phyloP scores from a whole-genome alignment of 352 stramenopile species.

The Plasmopara viticola region DNA sequence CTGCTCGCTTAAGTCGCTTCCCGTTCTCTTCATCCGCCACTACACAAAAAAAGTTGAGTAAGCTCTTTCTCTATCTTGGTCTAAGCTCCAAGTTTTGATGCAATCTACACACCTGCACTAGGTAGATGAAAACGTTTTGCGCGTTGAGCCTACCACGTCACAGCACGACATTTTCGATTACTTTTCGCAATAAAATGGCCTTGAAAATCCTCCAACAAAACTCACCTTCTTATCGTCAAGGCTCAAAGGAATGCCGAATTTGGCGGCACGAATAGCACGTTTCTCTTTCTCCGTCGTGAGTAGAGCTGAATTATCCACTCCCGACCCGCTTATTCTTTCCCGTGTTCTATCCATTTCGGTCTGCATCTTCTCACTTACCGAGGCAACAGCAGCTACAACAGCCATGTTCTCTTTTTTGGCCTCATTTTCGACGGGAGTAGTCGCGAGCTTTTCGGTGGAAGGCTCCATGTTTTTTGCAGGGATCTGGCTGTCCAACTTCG shows the following conservation, averaged over 20 bases:
- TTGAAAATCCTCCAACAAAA: background rate
- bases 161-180: background rate
- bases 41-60: slow-evolving; percentile 12
- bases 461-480: slow-evolving; percentile 21
- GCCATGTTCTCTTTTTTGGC: slow-evolving; percentile 4
- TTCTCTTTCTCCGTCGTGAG: slow-evolving; percentile 69
- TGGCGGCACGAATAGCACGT: slow-evolving; percentile 64
- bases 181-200: background rate
- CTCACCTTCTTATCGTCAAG: slow-evolving; percentile 72
- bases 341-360: slow-evolving; percentile 6
- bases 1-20: slow-evolving; percentile 70
- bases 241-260: slow-evolving; percentile 70
- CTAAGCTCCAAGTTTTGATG: background rate
- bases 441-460: slow-evolving; percentile 2
- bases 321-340: slow-evolving; percentile 2
- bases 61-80: background rate
- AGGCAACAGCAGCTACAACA: slow-evolving; percentile 5
- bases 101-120: slow-evolving; percentile 21
- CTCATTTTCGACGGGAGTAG: slow-evolving; percentile 14
- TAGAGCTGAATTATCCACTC: slow-evolving; percentile 20
- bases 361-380: slow-evolving; percentile 8
- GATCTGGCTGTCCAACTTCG: slow-evolving; percentile 6
- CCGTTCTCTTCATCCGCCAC: slow-evolving; percentile 37
- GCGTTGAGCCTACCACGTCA: slow-evolving; percentile 42
- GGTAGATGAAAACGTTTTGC: slow-evolving; percentile 76